Base-by-base conservation (phyloP, 2,329 filamentous ascomycete species). In the Atkinsonella hypoxylon region DNA sequence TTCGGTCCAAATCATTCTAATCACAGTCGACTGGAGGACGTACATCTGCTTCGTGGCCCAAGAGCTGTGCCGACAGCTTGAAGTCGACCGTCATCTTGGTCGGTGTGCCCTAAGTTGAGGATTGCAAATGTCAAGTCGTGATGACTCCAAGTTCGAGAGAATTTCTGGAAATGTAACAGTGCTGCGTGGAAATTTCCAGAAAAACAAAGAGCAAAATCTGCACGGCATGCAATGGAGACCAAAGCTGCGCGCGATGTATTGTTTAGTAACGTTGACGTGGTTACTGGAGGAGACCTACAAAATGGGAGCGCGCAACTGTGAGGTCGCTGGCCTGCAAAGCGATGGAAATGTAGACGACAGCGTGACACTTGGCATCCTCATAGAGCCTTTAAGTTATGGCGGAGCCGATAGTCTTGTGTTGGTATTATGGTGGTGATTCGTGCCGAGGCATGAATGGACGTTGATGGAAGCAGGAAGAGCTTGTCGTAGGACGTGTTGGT, bases 41-140 rank as follows among this genome's bases (percentile, higher is more conserved):
- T 76, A 96, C 93, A 81, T 98, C 93, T 66, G 93, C 85, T 67
- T 93, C 86, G 67, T 98, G 93, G 62, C 89, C 91, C 59, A 82
- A 74, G 58, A 98, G 78, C 63, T 88, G 86, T 59, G 91, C 89
- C 55, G 93, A 95, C 63, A 98, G 82, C 78, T 91, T 95, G 77
- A 89, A 97, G 65, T 89, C 84, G 68, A 77, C 73, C 83, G 77
- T 73, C 85, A 91, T 90, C 60, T 34, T 59, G 46, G 38, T 48
- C 41, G 40, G 46, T 48, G 55, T 42, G 44, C 39, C 48, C 50
- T 46, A 43, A 38, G 48, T 32, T 38, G 48, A 38, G 48, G 52
- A 47, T 40, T 36, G 34, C 49, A 26, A 32, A 22, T 10, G 17
- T 17, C 26, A 22, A 32, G 7, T 22, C 13, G 43, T 17, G 6